Base-by-base conservation (phyloP, 345 rosid genomes). In the Nephelium lappaceum region DNA sequence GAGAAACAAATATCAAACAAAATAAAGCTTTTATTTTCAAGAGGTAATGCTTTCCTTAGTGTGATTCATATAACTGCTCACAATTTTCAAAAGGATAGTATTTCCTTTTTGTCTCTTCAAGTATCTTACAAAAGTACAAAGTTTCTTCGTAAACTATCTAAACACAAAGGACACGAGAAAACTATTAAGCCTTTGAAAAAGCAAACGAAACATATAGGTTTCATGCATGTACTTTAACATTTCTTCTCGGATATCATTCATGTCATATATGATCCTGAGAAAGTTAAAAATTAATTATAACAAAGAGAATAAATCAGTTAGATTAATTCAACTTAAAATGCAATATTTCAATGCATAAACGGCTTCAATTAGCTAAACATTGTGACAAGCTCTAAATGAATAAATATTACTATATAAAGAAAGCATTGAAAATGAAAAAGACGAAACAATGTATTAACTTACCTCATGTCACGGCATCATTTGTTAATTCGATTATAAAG, bases 91-190 rank as follows among this genome's bases (percentile, higher is more conserved):
- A 72, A 11, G 27, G 10, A 72, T 57, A 19, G 11, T 55, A 23
- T 38, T 11, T 38, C 3, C 3, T 63, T 55, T 21, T n/a, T 11
- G 21, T 19, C 55, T 72, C 27, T 55, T 31, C 49, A 8, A 38
- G 57, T 11, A 38, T 41, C 73, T 72, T 57, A 72, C 31, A 57
- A 16, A 16, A 38, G 65, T 72, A 16, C 38, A 72, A 36, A 64
- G 49, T 0, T 72, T 36, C 49, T 5, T 15, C n/a, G 1, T 1
- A 39, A 47, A 72, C 66, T 38, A 73, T 39, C n/a, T 21, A 12
- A 73, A 60, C 36, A 31, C 36, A 31, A 31, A 31, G 3, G n/a
- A n/a, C n/a, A n/a, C n/a, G 25, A 73, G 21, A 23, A 18, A 24
- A 72, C 18, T 0, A 39, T 53, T n/a, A 57, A 36, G 31, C 36